phyloP scores from a whole-genome alignment of 495 filamentous ascomycete genomes.

The Niebla homalea region DNA sequence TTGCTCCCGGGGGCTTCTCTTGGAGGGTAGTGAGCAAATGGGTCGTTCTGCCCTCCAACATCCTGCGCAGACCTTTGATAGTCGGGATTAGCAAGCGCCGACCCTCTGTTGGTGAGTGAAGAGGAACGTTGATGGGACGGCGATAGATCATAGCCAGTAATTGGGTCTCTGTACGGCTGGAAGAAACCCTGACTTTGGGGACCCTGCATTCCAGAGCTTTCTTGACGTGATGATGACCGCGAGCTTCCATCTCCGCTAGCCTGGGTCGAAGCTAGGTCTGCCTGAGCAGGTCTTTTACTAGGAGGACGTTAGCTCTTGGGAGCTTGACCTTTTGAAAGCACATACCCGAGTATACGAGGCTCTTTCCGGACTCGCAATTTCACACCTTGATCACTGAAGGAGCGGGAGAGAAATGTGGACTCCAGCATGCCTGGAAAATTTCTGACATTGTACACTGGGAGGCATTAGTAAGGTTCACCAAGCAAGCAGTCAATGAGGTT shows the following conservation, averaged over 20 bases:
- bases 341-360: conserved; percentile 42
- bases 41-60: too few species aligned
- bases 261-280: conserved; percentile 1
- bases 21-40: too few species aligned
- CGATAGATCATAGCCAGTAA: neutral
- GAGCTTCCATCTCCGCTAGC: conserved; percentile 3
- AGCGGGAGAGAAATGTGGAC: conserved; percentile 81
- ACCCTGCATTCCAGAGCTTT: conserved; percentile 6
- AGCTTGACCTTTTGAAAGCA: neutral
- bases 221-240: conserved; percentile 1
- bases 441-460: conserved; percentile 49
- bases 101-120: too few species aligned
- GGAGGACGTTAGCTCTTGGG: neutral
- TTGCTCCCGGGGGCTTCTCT: too few species aligned
- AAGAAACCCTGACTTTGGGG: conserved; percentile 7
- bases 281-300: conserved; percentile 12
- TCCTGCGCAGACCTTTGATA: too few species aligned
- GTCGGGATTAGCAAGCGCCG: too few species aligned
- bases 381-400: conserved; percentile 92
- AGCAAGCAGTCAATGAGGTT: neutral
- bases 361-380: conserved; percentile 83
- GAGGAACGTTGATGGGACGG: neutral
- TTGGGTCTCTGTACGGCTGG: conserved; percentile 2
- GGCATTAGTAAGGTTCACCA: conserved; percentile 10
- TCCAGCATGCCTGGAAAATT: conserved; percentile 79